phyloP scores from a whole-genome alignment of 768 basidiomycete species.

The Hydnomerulius pinastri region DNA sequence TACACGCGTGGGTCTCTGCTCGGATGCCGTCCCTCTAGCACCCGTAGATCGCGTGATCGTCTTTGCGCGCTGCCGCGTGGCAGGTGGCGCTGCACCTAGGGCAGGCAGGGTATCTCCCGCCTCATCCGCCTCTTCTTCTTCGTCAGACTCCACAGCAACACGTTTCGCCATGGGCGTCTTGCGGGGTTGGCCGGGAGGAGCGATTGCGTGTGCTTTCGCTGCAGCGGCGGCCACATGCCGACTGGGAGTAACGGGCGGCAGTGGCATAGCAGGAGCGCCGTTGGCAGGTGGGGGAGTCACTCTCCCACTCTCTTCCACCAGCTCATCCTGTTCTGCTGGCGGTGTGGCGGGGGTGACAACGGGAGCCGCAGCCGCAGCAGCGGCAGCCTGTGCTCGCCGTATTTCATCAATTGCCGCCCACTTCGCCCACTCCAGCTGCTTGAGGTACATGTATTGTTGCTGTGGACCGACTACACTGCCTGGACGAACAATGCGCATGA shows the following conservation, averaged over 20 bases:
- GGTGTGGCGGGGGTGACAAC: slow-evolving; percentile 78
- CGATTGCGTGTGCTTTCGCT: slow-evolving; percentile 69
- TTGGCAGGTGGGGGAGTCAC: slow-evolving; percentile 31
- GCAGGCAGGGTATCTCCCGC: slow-evolving; percentile 66
- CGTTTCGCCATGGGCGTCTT: slow-evolving; percentile 87
- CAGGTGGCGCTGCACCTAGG: slow-evolving; percentile 51
- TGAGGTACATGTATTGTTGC: slow-evolving; percentile 93
- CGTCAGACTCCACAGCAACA: slow-evolving; percentile 64
- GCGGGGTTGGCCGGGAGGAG: slow-evolving; percentile 80
- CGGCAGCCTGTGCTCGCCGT: slow-evolving; percentile 46
- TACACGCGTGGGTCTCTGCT: slow-evolving; percentile 72
- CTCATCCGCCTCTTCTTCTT: slow-evolving; percentile 56
- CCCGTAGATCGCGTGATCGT: slow-evolving; percentile 42
- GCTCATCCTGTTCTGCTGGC: slow-evolving; percentile 75
- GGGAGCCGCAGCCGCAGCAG: slow-evolving; percentile 40
- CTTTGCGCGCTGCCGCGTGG: slow-evolving; percentile 32
- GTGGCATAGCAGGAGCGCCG: slow-evolving; percentile 21
- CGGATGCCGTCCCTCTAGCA: slow-evolving; percentile 61
- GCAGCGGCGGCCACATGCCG: slow-evolving; percentile 71
- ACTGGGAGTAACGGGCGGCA: slow-evolving; percentile 82
- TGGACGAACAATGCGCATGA: slow-evolving; percentile 97
- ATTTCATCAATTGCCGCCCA: slow-evolving; percentile 90
- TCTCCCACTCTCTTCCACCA: slow-evolving; percentile 49
- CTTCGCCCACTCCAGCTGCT: slow-evolving; percentile 91
- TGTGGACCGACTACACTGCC: slow-evolving; percentile 92